Conservation (phyloP, 139 green algal species). For the Chlamydomonas sphaeroides region DNA sequence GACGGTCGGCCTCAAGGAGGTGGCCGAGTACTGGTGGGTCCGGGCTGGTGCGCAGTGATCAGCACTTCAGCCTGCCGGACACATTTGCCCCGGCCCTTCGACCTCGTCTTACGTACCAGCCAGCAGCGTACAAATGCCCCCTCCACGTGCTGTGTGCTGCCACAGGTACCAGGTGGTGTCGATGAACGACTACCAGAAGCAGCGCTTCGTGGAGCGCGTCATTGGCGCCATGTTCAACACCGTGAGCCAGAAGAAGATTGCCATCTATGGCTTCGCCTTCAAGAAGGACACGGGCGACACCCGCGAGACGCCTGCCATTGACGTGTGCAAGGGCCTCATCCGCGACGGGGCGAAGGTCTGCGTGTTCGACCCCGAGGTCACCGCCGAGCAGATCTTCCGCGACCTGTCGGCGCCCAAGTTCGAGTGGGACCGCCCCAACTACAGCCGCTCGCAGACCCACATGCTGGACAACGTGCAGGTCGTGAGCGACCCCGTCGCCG, state of each 20-base stretch:
- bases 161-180: slow-evolving; percentile 74
- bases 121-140: too few species aligned
- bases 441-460: slow-evolving; percentile 55
- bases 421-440: slow-evolving; percentile 92
- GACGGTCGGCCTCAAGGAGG: slow-evolving; percentile 90
- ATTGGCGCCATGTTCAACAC: slow-evolving; percentile 99
- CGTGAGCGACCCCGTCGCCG: slow-evolving; percentile 68
- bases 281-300: slow-evolving; percentile 98
- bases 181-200: slow-evolving; percentile 99
- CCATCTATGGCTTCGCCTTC: slow-evolving; percentile 99
- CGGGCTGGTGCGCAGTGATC: too few species aligned
- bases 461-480: slow-evolving; percentile 65
- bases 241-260: slow-evolving; percentile 94
- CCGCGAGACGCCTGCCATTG: slow-evolving; percentile 98
- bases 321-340: slow-evolving; percentile 93
- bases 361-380: slow-evolving; percentile 95
- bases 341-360: slow-evolving; percentile 70
- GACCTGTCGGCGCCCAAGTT: slow-evolving; percentile 91
- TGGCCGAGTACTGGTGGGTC: slow-evolving; percentile 94
- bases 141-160: too few species aligned
- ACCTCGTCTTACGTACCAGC: too few species aligned
- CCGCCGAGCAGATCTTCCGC: slow-evolving; percentile 80
- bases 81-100: too few species aligned
- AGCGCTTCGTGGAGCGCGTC: slow-evolving; percentile 94
- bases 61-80: too few species aligned